These are phyloP conservation scores for Colletotrichum sansevieriae DNA, from an alignment of 2,329 filamentous ascomycete genomes.

Conservation along the genomic window DNA sequence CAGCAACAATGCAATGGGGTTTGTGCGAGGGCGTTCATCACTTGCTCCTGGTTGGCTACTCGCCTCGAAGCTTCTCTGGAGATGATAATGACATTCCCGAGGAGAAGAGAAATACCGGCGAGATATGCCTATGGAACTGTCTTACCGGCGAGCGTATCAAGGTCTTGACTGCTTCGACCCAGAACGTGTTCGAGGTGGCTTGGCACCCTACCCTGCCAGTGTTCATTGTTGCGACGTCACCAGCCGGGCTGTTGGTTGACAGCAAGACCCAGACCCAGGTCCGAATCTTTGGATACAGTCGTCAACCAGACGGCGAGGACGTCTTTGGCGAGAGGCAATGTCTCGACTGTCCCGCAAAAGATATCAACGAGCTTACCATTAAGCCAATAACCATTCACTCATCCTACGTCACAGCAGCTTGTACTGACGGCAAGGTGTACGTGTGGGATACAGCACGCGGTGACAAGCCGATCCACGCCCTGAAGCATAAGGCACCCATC, in stretches of 20 bases:
- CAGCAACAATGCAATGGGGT: constrained; percentile 75
- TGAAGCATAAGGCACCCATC: constrained; percentile 63
- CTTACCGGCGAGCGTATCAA: constrained; percentile 57
- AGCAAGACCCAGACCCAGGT: constrained; percentile 67
- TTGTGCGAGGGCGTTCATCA: constrained; percentile 58
- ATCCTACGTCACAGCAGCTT: constrained; percentile 71
- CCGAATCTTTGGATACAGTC: constrained; percentile 61
- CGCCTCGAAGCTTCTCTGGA: constrained; percentile 65
- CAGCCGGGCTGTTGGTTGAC: constrained; percentile 60
- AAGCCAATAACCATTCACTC: constrained; percentile 65
- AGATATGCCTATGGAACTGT: constrained; percentile 72
- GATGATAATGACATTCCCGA: constrained; percentile 71
- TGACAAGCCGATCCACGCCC: constrained; percentile 68
- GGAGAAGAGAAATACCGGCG: constrained; percentile 68
- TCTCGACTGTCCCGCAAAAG: constrained; percentile 70
- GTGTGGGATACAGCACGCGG: constrained; percentile 72
- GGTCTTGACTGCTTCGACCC: constrained; percentile 64
- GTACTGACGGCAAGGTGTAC: constrained; percentile 72
- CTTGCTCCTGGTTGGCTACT: constrained; percentile 72
- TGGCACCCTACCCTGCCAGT: constrained; percentile 70
- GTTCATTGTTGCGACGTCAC: constrained; percentile 71
- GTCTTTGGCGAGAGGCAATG: constrained; percentile 63
- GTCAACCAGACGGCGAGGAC: constrained; percentile 46
- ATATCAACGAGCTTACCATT: constrained; percentile 74
- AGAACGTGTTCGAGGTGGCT: constrained; percentile 74